A percentile compares a stretch with the other conserved stretches of the same genome.
Conservation (phyloP, 2,329 filamentous ascomycete species). For the Fusarium xyrophilum region DNA sequence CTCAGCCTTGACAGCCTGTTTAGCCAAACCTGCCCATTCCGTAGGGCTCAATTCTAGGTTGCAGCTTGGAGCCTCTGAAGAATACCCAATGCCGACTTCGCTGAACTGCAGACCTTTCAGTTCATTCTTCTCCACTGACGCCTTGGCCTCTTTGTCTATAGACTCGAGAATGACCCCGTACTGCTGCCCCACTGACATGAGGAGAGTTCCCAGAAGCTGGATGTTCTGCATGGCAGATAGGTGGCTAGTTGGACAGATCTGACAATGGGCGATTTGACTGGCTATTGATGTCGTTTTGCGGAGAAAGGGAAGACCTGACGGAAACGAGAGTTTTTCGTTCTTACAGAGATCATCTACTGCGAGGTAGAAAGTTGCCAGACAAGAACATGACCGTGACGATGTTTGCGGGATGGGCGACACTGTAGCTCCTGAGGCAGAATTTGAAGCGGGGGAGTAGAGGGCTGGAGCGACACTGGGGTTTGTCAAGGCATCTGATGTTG, state of each 20-base stretch:
- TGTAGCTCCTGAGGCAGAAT: neutral
- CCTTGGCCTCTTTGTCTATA: neutral
- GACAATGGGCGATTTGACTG: neutral
- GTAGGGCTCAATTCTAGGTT: neutral
- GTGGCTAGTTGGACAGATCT: neutral
- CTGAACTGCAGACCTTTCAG: neutral
- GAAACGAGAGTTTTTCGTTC: neutral
- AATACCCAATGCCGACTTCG: rapidly evolving
- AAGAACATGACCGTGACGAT: neutral
- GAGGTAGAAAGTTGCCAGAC: conserved; percentile 1
- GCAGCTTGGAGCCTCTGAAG: rapidly evolving
- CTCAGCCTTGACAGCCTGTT: neutral
- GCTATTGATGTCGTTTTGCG: neutral
- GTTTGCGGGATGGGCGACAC: rapidly evolving
- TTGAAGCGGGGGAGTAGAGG: rapidly evolving
- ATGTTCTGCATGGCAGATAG: conserved; percentile 6
- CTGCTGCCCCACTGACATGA: neutral
- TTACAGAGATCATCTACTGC: neutral
- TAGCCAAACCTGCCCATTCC: neutral
- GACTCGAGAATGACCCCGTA: neutral
- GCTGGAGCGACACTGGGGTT: too few species aligned
- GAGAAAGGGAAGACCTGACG: neutral
- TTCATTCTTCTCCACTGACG: rapidly evolving
- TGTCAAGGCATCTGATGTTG: too few species aligned
- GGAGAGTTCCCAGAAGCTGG: neutral